Evolutionary conservation across 495 filamentous ascomycete genomes (phyloP).

Genomic region (Paragyromitra xinjiangensis): DNA sequence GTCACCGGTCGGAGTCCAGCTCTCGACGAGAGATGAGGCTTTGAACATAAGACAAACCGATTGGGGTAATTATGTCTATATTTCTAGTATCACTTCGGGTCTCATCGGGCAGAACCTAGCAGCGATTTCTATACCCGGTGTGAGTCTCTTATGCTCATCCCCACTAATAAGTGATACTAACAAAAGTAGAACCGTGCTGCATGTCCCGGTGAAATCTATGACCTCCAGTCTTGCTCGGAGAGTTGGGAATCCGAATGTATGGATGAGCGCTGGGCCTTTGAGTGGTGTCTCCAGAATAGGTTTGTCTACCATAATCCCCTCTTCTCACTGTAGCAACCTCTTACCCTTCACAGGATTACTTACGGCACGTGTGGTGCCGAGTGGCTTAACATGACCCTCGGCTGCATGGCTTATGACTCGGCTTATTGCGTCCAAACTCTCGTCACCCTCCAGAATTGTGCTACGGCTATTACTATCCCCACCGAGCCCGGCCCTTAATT

Average conservation of each 20-base stretch:
- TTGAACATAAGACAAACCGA: constrained; percentile 31
- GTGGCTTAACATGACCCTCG: constrained; percentile 51
- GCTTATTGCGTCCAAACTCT: constrained; percentile 49
- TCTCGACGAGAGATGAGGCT: background rate
- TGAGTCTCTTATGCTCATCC: constrained; percentile 12
- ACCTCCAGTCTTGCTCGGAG: constrained; percentile 33
- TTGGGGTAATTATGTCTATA: constrained; percentile 52
- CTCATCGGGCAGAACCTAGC: constrained; percentile 43
- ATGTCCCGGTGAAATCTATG: constrained; percentile 20
- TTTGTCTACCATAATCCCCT: background rate
- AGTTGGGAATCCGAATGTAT: constrained; percentile 41
- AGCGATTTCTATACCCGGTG: constrained; percentile 34
- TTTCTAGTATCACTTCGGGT: constrained; percentile 34
- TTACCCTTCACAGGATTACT: constrained; percentile 32
- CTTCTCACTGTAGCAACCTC: background rate
- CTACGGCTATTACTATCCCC: constrained; percentile 23
- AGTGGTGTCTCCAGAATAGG: constrained; percentile 47
- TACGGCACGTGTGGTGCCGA: constrained; percentile 25
- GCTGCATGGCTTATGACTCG: constrained; percentile 39
- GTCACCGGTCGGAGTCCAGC: background rate
- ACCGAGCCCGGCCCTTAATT: constrained; percentile 3
- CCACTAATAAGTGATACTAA: background rate
- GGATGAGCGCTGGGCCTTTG: constrained; percentile 45
- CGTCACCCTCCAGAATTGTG: constrained; percentile 41
- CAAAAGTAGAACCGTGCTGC: constrained; percentile 39